Conservation (phyloP, 352 stramenopile genomes). For the Plasmopara viticola region DNA sequence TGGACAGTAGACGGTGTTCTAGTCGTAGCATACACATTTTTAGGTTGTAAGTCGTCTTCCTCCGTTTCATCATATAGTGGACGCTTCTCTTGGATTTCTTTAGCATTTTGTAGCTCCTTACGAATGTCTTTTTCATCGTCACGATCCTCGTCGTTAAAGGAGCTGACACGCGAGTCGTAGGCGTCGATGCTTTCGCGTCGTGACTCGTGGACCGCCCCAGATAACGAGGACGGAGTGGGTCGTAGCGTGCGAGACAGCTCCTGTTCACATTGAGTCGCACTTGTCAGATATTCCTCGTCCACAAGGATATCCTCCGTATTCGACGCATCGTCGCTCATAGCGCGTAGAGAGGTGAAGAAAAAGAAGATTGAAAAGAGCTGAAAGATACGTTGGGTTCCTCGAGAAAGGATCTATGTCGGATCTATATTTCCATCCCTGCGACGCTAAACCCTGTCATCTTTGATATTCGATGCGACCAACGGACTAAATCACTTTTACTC, state of each 20-base stretch:
- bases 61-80: constrained; percentile 10
- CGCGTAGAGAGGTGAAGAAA: neutral
- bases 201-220: constrained; percentile 8
- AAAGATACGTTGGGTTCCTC: neutral
- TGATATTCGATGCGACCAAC: constrained; percentile 1
- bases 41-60: constrained; percentile 8
- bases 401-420: neutral
- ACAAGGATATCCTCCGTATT: constrained; percentile 21
- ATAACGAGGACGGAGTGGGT: constrained; percentile 1
- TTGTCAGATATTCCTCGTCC: constrained; percentile 27
- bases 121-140: constrained; percentile 12
- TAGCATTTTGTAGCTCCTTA: constrained; percentile 9
- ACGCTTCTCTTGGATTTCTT: constrained; percentile 13
- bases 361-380: neutral
- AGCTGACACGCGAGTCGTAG: constrained; percentile 23
- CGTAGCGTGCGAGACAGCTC: constrained; percentile 2
- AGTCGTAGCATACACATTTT: constrained; percentile 4
- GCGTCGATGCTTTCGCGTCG: constrained; percentile 28
- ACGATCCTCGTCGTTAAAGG: constrained; percentile 16
- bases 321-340: constrained; percentile 25
- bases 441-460: constrained; percentile 5
- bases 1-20: constrained; percentile 12
- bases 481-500: neutral
- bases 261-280: constrained; percentile 11
- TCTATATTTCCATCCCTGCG: neutral